Base-by-base conservation (phyloP, 116 monocot species). In the Papilionanthe hybrid region DNA sequence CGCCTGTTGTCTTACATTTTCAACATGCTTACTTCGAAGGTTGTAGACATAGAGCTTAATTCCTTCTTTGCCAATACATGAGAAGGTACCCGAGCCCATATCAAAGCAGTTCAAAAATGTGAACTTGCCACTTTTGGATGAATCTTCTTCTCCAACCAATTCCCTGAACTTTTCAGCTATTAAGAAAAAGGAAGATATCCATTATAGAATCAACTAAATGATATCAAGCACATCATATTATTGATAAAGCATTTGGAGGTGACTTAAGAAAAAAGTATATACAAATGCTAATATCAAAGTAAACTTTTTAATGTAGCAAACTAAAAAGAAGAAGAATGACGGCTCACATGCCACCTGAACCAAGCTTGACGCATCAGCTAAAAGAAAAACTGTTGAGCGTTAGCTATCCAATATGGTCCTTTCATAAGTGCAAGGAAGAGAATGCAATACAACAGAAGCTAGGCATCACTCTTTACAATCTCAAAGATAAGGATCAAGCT, bases 51-150 rank as follows among this genome's bases (percentile, higher is more conserved):
- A 76, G 29, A 76, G 53, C 76, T 76, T 76, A 29, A 76, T 27
- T 7, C 76, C 76, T 28, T 76, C 76, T 53, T 53, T 76, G 11
- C 50, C 23, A 28, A 53, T 19, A 29, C 76, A 76, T 11, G 76
- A 10, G 3, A 76, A 30, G 5, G 76, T 49, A 18, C 76, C 76
- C 3, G 76, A 76, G 47, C 76, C 76, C 76, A 76, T 76, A 76
- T 76, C 76, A 13, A 76, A 41, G 76, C 76, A 76, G 49, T 76
- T 76, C 76, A 76, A 53, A 3, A 76, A 29, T 28, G 76, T 76
- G 76, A 76, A 76, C 50, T 76, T 48, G 28, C 76, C 76, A 22
- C 76, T 76, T 53, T 76, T 76, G 29, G 76, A 76, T 53, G 76
- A 27, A 12, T 1, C 76, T 29, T 76, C 76, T 28, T 76, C 76